Conservation (phyloP, 2,329 filamentous ascomycete species). For the Verticillium nonalfalfae region DNA sequence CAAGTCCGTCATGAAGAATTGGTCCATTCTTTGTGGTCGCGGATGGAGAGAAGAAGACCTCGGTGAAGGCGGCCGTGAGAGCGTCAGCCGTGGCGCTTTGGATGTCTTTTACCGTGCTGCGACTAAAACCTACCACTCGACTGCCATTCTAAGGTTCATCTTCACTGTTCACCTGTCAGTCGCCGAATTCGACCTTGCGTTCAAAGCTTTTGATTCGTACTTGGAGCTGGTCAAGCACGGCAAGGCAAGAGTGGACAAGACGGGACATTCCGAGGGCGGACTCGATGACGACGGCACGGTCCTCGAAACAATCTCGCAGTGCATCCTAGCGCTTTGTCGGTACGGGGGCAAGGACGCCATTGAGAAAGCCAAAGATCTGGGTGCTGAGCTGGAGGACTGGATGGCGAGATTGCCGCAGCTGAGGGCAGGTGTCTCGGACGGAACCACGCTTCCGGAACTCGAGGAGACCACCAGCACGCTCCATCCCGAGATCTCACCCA, state of each 20-base stretch:
- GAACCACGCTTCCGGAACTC: conserved; percentile 19
- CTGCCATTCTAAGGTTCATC: conserved; percentile 75
- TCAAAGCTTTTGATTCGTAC: conserved; percentile 89
- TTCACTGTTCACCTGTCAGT: conserved; percentile 84
- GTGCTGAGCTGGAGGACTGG: conserved; percentile 67
- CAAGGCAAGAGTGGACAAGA: conserved; percentile 78
- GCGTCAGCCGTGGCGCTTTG: conserved; percentile 68
- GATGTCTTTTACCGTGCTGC: conserved; percentile 87
- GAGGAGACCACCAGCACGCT: conserved; percentile 23
- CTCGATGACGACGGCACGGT: conserved; percentile 76
- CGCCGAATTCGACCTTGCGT: conserved; percentile 86
- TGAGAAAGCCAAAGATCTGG: conserved; percentile 71
- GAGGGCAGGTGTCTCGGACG: conserved; percentile 20
- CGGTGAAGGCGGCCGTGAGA: conserved; percentile 72
- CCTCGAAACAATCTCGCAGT: conserved; percentile 72
- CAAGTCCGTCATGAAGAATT: conserved; percentile 74
- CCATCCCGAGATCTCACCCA: conserved; percentile 45
- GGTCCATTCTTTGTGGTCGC: conserved; percentile 73
- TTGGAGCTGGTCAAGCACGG: conserved; percentile 80
- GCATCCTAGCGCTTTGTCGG: conserved; percentile 72
- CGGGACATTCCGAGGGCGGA: conserved; percentile 60
- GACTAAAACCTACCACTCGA: conserved; percentile 93
- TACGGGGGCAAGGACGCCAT: conserved; percentile 71
- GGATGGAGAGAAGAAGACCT: conserved; percentile 77
- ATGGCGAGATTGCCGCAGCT: conserved; percentile 51